Evolutionary conservation across 1,284 basidiomycete genomes (phyloP).

Genomic region (Abortiporus biennis): DNA sequence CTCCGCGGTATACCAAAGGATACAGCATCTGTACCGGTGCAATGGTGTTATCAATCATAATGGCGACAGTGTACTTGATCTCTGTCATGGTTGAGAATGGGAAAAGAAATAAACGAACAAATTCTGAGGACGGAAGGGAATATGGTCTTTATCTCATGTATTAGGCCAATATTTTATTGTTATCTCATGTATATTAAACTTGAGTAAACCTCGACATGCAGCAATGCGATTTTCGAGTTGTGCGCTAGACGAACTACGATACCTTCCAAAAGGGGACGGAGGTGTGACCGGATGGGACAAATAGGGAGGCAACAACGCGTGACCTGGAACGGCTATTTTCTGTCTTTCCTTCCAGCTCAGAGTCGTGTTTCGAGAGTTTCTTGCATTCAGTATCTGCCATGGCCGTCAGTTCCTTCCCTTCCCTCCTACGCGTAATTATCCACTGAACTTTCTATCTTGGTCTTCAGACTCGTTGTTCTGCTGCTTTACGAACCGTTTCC

Average conservation of each 20-base stretch:
- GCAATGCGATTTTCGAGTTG: too few relatives aligned
- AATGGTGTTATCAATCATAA: too few relatives aligned
- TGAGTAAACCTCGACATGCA: too few relatives aligned
- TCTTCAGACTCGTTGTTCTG: slow-evolving; percentile 41
- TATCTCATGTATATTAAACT: too few relatives aligned
- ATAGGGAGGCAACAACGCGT: too few relatives aligned
- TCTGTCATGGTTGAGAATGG: too few relatives aligned
- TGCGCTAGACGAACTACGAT: neutral
- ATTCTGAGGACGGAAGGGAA: too few relatives aligned
- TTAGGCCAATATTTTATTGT: too few relatives aligned
- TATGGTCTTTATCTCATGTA: too few relatives aligned
- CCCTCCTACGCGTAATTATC: neutral
- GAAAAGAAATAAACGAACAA: too few relatives aligned
- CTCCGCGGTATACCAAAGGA: slow-evolving; percentile 22
- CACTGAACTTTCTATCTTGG: slow-evolving; percentile 1
- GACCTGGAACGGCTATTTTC: slow-evolving; percentile 13
- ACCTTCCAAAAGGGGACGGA: neutral
- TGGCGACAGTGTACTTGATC: too few relatives aligned
- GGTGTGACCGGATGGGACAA: too few relatives aligned
- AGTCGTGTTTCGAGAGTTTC: slow-evolving; percentile 7
- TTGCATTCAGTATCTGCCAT: slow-evolving; percentile 20
- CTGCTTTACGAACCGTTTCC: slow-evolving; percentile 38
- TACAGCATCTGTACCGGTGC: slow-evolving; percentile 25
- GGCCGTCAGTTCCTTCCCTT: slow-evolving; percentile 21
- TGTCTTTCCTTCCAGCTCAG: slow-evolving; percentile 13